Evolutionary conservation across 2,329 filamentous ascomycete species (phyloP), one percentile per base, ranked within the genome.

Genomic region (Colletotrichum spaethianum): DNA sequence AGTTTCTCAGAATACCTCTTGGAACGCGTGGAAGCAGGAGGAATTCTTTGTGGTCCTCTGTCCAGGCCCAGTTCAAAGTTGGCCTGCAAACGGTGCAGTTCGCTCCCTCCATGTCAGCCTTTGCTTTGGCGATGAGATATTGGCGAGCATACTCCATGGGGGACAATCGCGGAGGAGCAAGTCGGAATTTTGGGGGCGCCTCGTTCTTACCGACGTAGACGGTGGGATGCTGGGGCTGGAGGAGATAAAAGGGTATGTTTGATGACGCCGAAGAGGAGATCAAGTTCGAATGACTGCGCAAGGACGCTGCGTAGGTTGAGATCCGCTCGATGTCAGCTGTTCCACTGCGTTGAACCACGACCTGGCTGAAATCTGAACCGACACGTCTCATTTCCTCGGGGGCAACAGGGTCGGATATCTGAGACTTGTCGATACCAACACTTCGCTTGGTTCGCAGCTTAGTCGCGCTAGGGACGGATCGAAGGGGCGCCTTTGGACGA

Each of bases 141-240:
- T 78, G 74, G 9, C 83, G 79, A 11, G 77, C 68, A 59, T 84
- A 84, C 53, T 85, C 83, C 81, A 84, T 83, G 0, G 82, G 81
- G 1, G 82, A 83, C 4, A 85, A 60, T 0, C 82, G 79, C 0
- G 70, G 70, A 5, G 57, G 60, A 6, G 70, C 70, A 28, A 64
- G 65, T 33, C 70, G 59, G n/a, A 72, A 72, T 26, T 60, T 59
- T 1, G 70, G 70, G 9, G 70, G 65, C 23, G 65, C 52, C 26
- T 72, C 59, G 23, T 69, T 72, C 14, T 26, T 69, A 16, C 70
- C 70, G 26, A 33, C 48, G 40, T 69, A 72, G 23, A 72, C 46
- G 38, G 65, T 63, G 12, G 70, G 70, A 6, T 72, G 70, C 18
- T 69, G 59, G 1, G 70, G 70, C 23, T 72, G 70, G 1, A 72